Conservation (phyloP, 1,284 basidiomycete species). For the Sutorius eximius region DNA sequence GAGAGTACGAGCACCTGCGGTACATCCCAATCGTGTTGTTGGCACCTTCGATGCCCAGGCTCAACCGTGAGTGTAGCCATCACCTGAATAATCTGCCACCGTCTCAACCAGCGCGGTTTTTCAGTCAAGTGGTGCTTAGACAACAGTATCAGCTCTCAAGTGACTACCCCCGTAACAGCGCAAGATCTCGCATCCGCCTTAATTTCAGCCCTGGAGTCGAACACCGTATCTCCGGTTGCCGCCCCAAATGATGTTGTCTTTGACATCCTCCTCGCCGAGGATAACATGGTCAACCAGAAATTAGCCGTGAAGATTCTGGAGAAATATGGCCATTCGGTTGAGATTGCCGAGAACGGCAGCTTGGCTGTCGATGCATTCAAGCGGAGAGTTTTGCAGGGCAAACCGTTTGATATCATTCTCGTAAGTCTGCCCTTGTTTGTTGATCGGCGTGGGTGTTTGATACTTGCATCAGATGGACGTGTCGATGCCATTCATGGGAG, state of each 20-base stretch:
- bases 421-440: constrained; percentile 44
- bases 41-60: constrained; percentile 70
- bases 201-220: constrained; percentile 92
- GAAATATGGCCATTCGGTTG: constrained; percentile 94
- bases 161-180: constrained; percentile 87
- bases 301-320: constrained; percentile 96
- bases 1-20: constrained; percentile 91
- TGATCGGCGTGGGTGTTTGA: not conserved
- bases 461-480: constrained; percentile 82
- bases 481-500: constrained; percentile 97
- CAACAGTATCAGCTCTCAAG: constrained; percentile 87
- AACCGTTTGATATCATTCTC: constrained; percentile 85
- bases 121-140: constrained; percentile 89
- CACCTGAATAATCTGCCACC: not conserved
- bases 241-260: constrained; percentile 83
- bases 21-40: constrained; percentile 98
- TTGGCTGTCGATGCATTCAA: constrained; percentile 90
- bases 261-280: constrained; percentile 96
- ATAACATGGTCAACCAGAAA: constrained; percentile 98
- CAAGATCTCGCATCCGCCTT: constrained; percentile 93
- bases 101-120: constrained; percentile 9
- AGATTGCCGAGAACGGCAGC: constrained; percentile 97
- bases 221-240: constrained; percentile 80
- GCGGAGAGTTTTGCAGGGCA: constrained; percentile 65
- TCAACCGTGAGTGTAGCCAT: constrained; percentile 60